Base-by-base conservation (phyloP, 1,284 basidiomycete genomes). In the Moesziomyces sp. region DNA sequence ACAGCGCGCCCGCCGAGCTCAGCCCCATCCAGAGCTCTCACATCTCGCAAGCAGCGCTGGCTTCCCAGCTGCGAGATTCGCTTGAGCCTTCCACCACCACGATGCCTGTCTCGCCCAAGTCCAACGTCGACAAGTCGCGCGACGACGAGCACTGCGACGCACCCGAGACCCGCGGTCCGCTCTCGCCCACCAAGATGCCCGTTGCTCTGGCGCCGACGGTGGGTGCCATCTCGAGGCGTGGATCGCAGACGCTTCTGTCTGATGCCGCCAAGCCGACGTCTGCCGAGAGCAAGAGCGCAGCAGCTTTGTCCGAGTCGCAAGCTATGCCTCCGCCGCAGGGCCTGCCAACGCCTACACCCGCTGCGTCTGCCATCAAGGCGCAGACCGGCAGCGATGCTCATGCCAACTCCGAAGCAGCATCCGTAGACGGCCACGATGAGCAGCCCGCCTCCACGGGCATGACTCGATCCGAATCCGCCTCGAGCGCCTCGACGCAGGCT, bases 321-420 rank as follows among this genome's bases (percentile, higher is more conserved):
- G 52, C 46, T 40, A 71, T 77, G 75, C 75, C 67, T 19, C 75
- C 71, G 19, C 75, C 72, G 44, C 48, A 47, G 11, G 51, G 60
- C 16, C 50, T 57, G 11, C 58, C 62, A 21, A 47, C 53, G 50
- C 66, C 55, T 10, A 76, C 62, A 7, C 63, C 74, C 3, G 66
- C 71, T 13, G 68, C 71, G 7, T 52, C 59, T 19, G 58, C 50
- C n/a, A 43, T 68, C 62, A 70, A 74, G 52, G 56, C 34, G 47
- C 47, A 9, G 52, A 58, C 42, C 52, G 52, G 52, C 52, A 45
- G 24, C 14, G 53, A 16, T 35, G 50, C 10, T 26, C 47, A 23
- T 4, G 35, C 13, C 35, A 38, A 10, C 13, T 3, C 35, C 13
- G 35, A 14, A 38, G 21, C 52, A 24, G 43, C n/a, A n/a, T 26